Evolutionary conservation across 768 basidiomycete genomes (phyloP).

Genomic region (Naematelia aurantialba): DNA sequence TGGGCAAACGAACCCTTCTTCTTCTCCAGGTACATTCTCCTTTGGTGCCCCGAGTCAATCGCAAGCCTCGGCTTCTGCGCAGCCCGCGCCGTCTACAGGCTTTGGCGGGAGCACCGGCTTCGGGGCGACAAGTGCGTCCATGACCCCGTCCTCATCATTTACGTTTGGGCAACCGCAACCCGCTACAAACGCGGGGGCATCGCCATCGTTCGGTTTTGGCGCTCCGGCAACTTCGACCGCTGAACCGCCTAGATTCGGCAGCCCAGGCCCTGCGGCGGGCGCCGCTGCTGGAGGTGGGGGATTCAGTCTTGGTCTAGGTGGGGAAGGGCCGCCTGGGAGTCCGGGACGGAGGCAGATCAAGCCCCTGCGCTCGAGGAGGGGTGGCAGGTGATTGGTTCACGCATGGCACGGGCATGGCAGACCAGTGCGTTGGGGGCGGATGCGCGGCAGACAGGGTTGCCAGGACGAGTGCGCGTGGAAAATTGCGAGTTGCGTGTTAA

Average conservation of each 20-base stretch:
- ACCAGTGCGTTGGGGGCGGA: no score
- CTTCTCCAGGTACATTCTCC: not conserved
- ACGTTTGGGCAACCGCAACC: conserved; percentile 3
- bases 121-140: not conserved
- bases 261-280: conserved; percentile 14
- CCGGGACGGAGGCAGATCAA: conserved; percentile 17
- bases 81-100: conserved; percentile 2
- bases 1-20: not conserved
- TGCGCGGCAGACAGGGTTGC: no score
- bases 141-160: conserved; percentile 3
- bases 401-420: no score
- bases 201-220: not conserved
- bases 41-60: not conserved
- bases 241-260: conserved; percentile 15
- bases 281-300: conserved; percentile 10
- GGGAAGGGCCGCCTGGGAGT: conserved; percentile 17
- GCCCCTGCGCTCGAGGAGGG: not conserved
- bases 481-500: no score
- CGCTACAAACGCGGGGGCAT: not conserved
- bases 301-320: conserved; percentile 24
- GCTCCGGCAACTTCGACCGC: conserved; percentile 2
- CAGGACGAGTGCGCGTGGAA: no score
- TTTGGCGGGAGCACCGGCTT: conserved; percentile 15
- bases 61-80: conserved; percentile 5
- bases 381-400: no score